Conservation (phyloP, 768 basidiomycete species). For the Asterophora lycoperdoides region DNA sequence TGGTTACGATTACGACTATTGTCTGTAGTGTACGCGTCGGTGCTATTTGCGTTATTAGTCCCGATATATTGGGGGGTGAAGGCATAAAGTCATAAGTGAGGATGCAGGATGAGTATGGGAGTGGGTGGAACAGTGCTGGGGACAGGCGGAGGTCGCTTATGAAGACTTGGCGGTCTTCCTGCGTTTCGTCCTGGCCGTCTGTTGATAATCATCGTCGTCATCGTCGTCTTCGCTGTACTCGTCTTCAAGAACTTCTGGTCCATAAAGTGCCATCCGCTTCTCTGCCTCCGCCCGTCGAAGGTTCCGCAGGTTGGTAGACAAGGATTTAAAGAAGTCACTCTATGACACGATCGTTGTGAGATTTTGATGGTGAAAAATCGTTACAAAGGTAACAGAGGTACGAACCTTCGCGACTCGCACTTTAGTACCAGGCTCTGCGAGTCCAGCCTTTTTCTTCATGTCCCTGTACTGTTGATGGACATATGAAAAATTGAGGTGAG, state of each 20-base stretch:
- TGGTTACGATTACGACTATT: not conserved
- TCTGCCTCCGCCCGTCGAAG: conserved; percentile 58
- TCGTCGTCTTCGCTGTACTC: conserved; percentile 42
- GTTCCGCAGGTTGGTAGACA: conserved; percentile 52
- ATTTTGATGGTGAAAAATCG: not conserved
- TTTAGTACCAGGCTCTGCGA: conserved; percentile 38
- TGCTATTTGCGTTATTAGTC: not conserved
- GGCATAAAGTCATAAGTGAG: not conserved
- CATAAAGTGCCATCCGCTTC: conserved; percentile 34
- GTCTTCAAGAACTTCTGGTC: conserved; percentile 28
- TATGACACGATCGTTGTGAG: conserved; percentile 20
- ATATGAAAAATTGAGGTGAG: conserved; percentile 2
- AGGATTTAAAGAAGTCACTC: conserved; percentile 68
- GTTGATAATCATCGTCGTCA: conserved; percentile 49
- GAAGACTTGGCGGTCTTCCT: conserved; percentile 20
- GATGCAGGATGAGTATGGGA: not conserved
- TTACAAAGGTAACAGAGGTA: too few species aligned
- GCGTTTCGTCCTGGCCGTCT: conserved; percentile 30
- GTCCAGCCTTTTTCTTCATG: conserved; percentile 54
- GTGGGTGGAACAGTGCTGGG: conserved; percentile 1
- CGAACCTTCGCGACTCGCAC: conserved; percentile 57
- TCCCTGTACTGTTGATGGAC: conserved; percentile 50
- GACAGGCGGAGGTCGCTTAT: not conserved
- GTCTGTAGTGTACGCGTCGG: conserved; percentile 1
- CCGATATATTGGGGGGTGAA: not conserved